These are phyloP conservation scores for Scheffersomyces spartinae DNA, from an alignment of 805 yeast species.

Conservation along the genomic window DNA sequence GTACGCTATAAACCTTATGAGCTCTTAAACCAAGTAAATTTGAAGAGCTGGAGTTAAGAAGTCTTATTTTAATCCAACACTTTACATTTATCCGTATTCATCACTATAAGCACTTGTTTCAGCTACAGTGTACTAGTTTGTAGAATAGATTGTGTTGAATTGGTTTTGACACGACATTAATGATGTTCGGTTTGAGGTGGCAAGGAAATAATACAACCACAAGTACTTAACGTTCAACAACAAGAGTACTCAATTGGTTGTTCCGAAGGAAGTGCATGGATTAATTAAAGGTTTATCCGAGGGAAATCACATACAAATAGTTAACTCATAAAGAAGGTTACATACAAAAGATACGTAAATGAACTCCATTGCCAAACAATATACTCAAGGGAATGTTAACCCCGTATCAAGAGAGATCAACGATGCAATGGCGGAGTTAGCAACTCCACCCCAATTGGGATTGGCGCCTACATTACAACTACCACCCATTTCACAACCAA, in stretches of 20 bases:
- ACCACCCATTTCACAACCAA: slow-evolving; percentile 82
- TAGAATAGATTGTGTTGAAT: slow-evolving; percentile 1
- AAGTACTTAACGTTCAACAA: neutral
- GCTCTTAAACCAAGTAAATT: too few species aligned
- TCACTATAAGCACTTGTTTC: too few species aligned
- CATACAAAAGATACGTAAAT: slow-evolving; percentile 10
- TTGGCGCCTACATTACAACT: slow-evolving; percentile 54
- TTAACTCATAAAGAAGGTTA: neutral
- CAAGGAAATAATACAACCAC: neutral
- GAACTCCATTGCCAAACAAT: slow-evolving; percentile 30
- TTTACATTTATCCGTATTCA: too few species aligned
- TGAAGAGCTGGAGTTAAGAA: too few species aligned
- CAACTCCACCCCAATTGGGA: slow-evolving; percentile 13
- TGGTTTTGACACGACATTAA: slow-evolving; percentile 1
- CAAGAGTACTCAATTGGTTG: neutral
- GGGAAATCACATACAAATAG: neutral
- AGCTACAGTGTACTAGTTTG: too few species aligned
- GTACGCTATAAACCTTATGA: too few species aligned
- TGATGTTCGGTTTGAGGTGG: too few species aligned
- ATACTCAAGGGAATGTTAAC: slow-evolving; percentile 18
- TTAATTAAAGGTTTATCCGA: neutral
- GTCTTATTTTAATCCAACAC: too few species aligned
- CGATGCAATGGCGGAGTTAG: slow-evolving; percentile 12
- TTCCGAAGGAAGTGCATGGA: neutral
- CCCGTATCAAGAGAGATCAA: slow-evolving; percentile 16